Conservation (phyloP, 2,329 filamentous ascomycete species). For the Ceratocystis colombiana region DNA sequence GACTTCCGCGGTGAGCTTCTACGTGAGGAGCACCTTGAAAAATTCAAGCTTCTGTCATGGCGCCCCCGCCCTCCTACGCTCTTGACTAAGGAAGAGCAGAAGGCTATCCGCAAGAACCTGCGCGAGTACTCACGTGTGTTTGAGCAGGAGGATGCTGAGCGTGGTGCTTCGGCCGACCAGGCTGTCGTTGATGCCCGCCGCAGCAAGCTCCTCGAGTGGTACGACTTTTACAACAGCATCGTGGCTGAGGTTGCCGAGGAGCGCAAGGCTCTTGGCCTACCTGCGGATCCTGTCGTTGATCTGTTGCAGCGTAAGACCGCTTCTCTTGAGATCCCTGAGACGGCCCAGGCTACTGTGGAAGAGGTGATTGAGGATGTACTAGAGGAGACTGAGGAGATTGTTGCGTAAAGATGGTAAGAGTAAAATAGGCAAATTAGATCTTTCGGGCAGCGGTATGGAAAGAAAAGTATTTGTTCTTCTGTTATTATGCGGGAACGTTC, state of each 20-base stretch:
- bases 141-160: conserved; percentile 88
- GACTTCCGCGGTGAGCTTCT: conserved; percentile 87
- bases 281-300: conserved; percentile 53
- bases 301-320: conserved; percentile 48
- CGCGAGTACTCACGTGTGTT: conserved; percentile 92
- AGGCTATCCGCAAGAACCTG: conserved; percentile 94
- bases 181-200: conserved; percentile 85
- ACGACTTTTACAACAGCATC: conserved; percentile 66
- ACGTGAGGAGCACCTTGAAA: conserved; percentile 83
- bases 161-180: conserved; percentile 85
- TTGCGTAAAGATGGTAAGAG: conserved; percentile 32
- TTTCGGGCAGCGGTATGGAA: conserved; percentile 22
- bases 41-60: conserved; percentile 97
- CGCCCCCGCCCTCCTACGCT: conserved; percentile 84
- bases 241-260: conserved; percentile 65
- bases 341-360: conserved; percentile 56
- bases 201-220: conserved; percentile 76
- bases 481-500: neutral
- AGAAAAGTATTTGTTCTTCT: conserved; percentile 24
- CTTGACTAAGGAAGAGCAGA: conserved; percentile 92
- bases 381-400: conserved; percentile 74
- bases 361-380: conserved; percentile 76
- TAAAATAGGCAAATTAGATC: conserved; percentile 14
- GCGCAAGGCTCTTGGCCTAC: conserved; percentile 55
- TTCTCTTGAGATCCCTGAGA: conserved; percentile 50